Percentiles rank a stretch among this genome's conserved stretches.
phyloP scores from a whole-genome alignment of 2,329 filamentous ascomycete species.

The Monosporascus sp. region DNA sequence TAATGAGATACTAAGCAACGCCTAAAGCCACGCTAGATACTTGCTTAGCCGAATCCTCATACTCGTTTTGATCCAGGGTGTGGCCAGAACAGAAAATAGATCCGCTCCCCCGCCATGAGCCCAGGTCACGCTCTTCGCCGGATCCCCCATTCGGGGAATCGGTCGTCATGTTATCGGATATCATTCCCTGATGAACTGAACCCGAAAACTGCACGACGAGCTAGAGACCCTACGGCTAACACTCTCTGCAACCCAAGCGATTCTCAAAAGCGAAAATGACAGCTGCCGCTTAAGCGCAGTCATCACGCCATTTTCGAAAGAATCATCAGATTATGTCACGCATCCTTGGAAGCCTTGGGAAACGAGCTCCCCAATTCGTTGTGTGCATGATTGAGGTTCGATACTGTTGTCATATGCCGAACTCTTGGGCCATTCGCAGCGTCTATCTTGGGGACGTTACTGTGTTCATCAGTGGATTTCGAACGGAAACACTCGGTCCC shows the following conservation, averaged over 20 bases:
- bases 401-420: no score
- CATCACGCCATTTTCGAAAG: constrained; percentile 19
- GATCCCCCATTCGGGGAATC: constrained; percentile 13
- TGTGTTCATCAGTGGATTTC: no score
- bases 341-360: constrained; percentile 12
- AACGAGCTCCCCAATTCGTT: constrained; percentile 12
- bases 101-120: constrained; percentile 15
- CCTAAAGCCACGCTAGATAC: no score
- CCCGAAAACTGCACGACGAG: constrained; percentile 18
- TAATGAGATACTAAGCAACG: no score
- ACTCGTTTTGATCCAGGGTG: no score
- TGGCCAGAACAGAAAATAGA: constrained; percentile 11
- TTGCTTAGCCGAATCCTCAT: no score
- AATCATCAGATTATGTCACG: constrained; percentile 19
- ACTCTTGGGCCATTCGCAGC: no score
- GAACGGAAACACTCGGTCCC: no score
- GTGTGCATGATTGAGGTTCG: no score
- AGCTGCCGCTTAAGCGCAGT: constrained; percentile 18
- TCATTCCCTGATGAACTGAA: constrained; percentile 9
- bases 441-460: no score
- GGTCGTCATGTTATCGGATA: constrained; percentile 17
- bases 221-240: constrained; percentile 12
- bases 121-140: constrained; percentile 14
- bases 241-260: constrained; percentile 12
- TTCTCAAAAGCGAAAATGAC: constrained; percentile 11